A percentile compares a stretch with the other conserved stretches of the same genome.
These are phyloP conservation scores for Botrytis galanthina DNA, from an alignment of 2,329 filamentous ascomycete genomes.

Conservation along the genomic window DNA sequence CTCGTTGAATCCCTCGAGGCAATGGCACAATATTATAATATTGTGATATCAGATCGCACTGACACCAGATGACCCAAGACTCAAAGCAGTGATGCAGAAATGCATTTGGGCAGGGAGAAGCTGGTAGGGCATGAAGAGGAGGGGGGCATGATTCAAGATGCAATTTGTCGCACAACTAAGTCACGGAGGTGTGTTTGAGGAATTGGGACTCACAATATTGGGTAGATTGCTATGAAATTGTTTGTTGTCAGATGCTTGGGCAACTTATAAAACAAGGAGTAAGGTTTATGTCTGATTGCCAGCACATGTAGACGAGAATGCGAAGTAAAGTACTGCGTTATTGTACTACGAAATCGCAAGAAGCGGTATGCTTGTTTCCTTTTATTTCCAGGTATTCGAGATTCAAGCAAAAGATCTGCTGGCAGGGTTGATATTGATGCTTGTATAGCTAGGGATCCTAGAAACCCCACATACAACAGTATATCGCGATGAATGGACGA, in stretches of 20 bases:
- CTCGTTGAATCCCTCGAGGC: neutral
- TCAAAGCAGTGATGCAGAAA: conserved; percentile 20
- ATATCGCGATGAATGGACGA: conserved; percentile 11
- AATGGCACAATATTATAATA: conserved; percentile 19
- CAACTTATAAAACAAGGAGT: conserved; percentile 17
- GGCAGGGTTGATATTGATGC: conserved; percentile 21
- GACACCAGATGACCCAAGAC: conserved; percentile 22
- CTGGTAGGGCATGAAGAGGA: conserved; percentile 15
- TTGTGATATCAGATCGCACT: conserved; percentile 4
- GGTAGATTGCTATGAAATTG: conserved; percentile 5
- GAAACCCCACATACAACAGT: conserved; percentile 16
- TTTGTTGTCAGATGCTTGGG: conserved; percentile 16
- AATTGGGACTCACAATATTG: conserved; percentile 15
- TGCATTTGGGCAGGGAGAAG: conserved; percentile 16
- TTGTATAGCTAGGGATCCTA: conserved; percentile 5
- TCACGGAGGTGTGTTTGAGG: conserved; percentile 9
- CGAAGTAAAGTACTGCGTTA: conserved; percentile 5
- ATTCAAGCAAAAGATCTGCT: conserved; percentile 22
- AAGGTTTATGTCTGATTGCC: conserved; percentile 20
- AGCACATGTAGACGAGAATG: conserved; percentile 3
- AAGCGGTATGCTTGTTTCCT: conserved; percentile 20
- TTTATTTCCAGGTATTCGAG: conserved; percentile 18
- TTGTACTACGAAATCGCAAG: neutral
- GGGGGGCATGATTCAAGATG: conserved; percentile 16
- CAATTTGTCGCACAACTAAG: conserved; percentile 4